phyloP scores from a whole-genome alignment of 2,329 filamentous ascomycete genomes.

The Diplodia scrobiculata region DNA sequence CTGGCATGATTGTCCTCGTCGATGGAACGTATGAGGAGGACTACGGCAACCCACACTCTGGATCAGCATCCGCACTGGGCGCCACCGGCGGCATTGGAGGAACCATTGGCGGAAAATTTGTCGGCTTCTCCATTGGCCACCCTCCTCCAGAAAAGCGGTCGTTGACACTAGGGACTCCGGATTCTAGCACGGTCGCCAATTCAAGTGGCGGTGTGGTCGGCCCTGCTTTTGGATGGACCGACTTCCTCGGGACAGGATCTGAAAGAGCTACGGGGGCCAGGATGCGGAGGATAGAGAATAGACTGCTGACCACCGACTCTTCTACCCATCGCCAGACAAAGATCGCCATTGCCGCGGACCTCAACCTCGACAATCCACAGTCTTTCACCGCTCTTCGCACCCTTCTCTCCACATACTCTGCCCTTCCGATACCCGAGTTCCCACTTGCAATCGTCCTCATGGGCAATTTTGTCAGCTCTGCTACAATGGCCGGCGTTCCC shows the following conservation, averaged over 20 bases:
- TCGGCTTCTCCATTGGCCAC: conserved; percentile 86
- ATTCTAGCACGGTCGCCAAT: conserved; percentile 51
- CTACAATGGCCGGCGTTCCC: conserved; percentile 63
- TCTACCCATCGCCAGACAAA: conserved; percentile 41
- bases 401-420: conserved; percentile 71
- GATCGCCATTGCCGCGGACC: conserved; percentile 46
- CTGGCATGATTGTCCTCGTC: conserved; percentile 92
- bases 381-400: conserved; percentile 78
- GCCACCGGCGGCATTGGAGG: conserved; percentile 82
- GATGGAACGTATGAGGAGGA: conserved; percentile 98
- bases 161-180: conserved; percentile 65
- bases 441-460: conserved; percentile 81
- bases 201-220: conserved; percentile 49
- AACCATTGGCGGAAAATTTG: conserved; percentile 86
- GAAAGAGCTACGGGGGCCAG: conserved; percentile 78
- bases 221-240: conserved; percentile 83
- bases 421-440: conserved; percentile 62
- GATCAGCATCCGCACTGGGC: conserved; percentile 60
- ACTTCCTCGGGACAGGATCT: conserved; percentile 89
- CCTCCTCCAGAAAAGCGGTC: conserved; percentile 86
- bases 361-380: conserved; percentile 76
- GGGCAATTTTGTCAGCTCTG: conserved; percentile 74
- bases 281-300: conserved; percentile 78
- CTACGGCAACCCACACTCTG: conserved; percentile 68
- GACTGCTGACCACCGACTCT: conserved; percentile 56